Evolutionary conservation across 2,329 filamentous ascomycete species (phyloP), one percentile per base, ranked within the genome.

Genomic region (Xylaria sp.): DNA sequence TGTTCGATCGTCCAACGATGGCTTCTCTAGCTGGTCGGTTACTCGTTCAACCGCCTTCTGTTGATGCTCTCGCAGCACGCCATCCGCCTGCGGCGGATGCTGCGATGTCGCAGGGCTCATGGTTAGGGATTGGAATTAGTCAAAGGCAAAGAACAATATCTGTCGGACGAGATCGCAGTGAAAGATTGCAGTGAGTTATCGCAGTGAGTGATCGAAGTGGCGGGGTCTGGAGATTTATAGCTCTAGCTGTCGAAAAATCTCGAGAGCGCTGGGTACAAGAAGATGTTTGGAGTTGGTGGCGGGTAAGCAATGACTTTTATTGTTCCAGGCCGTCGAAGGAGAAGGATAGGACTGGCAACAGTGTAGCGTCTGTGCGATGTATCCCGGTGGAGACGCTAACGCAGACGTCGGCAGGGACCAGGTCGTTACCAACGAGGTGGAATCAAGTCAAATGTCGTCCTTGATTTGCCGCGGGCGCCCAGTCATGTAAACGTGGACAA

Each of bases 1-100:
- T 26, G 85, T 83, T 48, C 93, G 85, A 71, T 96, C 87, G 73
- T 97, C 93, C 37, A 70, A 49, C n/a, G 66, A 69, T 22, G 68
- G 67, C 16, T 66, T 63, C 60, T 71, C 69, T 21, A 71, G 53
- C 40, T 69, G 56, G 51, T 71, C 69, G 24, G 68, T 60, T 18
- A 71, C 62, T 41, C 72, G 66, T 64, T 74, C 70, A 42, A 74
- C 71, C 2, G 69, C 63, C 43, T 63, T 67, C 40, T 65, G 61
- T 46, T 61, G 59, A 40, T 68, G 65, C 53, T 72, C 65, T 55
- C 64, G 65, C 57, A 65, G 60, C 54, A 66, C 63, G 62, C 60
- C 59, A 44, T 57, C 62, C 52, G 55, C 54, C 37, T 49, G 57
- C 46, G 62, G 62, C 60, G 61, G 62, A 34, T 57, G 53, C 52